Base-by-base conservation (phyloP, 2,329 filamentous ascomycete species). In the Microdochium trichocladiopsis region DNA sequence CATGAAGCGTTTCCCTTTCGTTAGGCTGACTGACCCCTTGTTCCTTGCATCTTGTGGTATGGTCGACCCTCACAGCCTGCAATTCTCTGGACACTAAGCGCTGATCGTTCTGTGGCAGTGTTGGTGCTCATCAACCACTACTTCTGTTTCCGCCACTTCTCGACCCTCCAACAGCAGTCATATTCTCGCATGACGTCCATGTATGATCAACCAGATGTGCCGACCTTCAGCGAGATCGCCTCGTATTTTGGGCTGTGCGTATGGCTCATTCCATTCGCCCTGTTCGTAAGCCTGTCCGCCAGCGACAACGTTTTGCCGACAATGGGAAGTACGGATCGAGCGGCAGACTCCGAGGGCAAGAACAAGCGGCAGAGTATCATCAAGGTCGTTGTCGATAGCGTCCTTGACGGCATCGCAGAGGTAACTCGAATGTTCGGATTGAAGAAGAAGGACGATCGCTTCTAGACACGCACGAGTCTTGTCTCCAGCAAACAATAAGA, bases 181-280 rank as follows among this genome's bases (percentile, higher is more conserved):
- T 83, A 85, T 69, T 71, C 78, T 52, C 75, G 79, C 61, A 68
- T 74, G 68, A 74, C 78, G 3, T 79, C 82, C 51, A 78, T 81
- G 65, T 86, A 87, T 65, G 82, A 89, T 57, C 74, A 77, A 53
- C 72, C 76, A 52, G 71, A 83, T 50, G 66, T 90, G 47, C 94
- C 94, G 0, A 86, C 82, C 36, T 99, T 99, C 68, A 92, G 90
- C 18, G 90, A 97, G 72, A 94, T 97, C 47, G 91, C 94, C 0
- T 93, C 90, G 0, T 99, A 94, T 71, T 99, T 99, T 65, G 94
- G 94, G 0, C 76, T 99, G 2, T 96, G 92, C 62, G 92, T 99
- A 0, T 99, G 94, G 94, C 78, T 99, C 1, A 89, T 97, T 1
- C 94, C 94, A 0, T 99, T 99, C 66, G 85, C 92, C 16, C 78